Conservation (phyloP, 768 basidiomycete species). For the Auriscalpium orientale region DNA sequence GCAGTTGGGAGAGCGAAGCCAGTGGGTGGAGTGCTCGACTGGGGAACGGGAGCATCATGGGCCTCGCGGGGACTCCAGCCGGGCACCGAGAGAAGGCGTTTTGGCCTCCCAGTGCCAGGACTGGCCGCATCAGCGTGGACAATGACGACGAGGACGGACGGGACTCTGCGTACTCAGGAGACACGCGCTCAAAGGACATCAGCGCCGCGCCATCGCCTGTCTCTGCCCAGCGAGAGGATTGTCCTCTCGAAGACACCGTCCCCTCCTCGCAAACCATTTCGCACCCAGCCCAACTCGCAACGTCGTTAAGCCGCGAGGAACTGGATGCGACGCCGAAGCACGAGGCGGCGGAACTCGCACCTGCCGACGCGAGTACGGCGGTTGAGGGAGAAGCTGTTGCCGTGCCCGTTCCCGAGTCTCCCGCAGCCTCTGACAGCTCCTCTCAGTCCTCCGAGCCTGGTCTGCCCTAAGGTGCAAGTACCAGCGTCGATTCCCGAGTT, state of each 20-base stretch:
- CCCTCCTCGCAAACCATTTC: no score
- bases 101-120: conserved; percentile 11
- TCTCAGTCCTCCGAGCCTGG: not conserved
- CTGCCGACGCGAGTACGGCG: no score
- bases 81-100: conserved; percentile 5
- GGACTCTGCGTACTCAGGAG: conserved; percentile 6
- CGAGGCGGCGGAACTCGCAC: not conserved
- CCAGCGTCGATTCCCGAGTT: no score
- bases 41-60: conserved; percentile 37
- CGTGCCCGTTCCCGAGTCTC: not conserved
- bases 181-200: conserved; percentile 1
- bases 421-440: not conserved
- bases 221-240: no score
- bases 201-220: no score
- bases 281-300: no score
- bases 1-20: conserved; percentile 88
- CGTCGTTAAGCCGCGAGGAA: not conserved
- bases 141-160: conserved; percentile 28
- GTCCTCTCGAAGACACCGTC: no score
- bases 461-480: no score
- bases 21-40: conserved; percentile 82
- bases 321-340: not conserved
- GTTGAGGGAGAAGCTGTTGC: not conserved
- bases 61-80: conserved; percentile 5
- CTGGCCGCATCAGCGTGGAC: conserved; percentile 30